These are phyloP conservation scores for Penicillium odoratum DNA, from an alignment of 495 filamentous ascomycete genomes.

Conservation along the genomic window DNA sequence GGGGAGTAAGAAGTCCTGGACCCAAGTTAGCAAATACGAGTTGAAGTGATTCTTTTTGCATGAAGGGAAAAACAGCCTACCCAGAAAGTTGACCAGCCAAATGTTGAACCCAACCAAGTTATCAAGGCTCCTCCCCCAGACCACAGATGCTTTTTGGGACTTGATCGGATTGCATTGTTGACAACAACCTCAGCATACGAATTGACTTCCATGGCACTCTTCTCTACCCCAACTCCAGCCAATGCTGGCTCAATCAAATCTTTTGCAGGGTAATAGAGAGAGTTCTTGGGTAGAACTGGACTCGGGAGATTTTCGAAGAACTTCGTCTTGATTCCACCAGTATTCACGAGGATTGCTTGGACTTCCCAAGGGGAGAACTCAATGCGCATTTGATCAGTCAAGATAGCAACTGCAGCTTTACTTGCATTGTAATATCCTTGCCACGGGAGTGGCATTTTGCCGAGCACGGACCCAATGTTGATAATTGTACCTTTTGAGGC, in stretches of 20 bases:
- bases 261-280: no score
- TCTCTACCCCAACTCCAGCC: neutral
- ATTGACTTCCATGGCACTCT: neutral
- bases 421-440: conserved; percentile 2
- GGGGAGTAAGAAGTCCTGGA: no score
- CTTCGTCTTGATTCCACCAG: conserved; percentile 3
- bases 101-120: conserved; percentile 1
- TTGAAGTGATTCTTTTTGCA: no score
- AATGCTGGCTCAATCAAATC: no score
- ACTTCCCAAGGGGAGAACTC: conserved; percentile 5
- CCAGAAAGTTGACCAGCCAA: conserved; percentile 1
- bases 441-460: conserved; percentile 14
- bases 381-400: conserved; percentile 6
- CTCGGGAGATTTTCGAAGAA: neutral
- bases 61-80: neutral
- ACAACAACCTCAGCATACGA: neutral
- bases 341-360: conserved; percentile 2
- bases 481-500: conserved; percentile 53
- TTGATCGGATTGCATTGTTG: conserved; percentile 3
- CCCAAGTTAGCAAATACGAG: no score
- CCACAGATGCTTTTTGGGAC: conserved; percentile 1
- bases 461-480: conserved; percentile 52
- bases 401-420: conserved; percentile 7
- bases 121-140: neutral
- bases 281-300: neutral